These are phyloP conservation scores for Chlorella sorokiniana DNA, from an alignment of 139 green algal genomes.

Conservation along the genomic window DNA sequence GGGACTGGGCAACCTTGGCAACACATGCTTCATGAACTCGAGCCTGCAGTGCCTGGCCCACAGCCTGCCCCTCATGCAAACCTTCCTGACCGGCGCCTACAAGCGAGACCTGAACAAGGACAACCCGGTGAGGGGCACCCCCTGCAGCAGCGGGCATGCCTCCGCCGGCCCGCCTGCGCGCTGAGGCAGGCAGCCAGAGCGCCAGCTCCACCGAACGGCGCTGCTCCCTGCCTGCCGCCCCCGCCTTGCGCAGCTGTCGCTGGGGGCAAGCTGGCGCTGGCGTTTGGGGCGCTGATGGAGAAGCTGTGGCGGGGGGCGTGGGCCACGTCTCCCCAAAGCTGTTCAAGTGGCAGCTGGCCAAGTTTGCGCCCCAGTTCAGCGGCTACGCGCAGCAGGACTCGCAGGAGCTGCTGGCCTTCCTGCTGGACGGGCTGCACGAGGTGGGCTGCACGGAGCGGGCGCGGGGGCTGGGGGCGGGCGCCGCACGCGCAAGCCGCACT, in stretches of 20 bases:
- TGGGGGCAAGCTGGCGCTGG: slow-evolving; percentile 90
- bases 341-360: slow-evolving; percentile 86
- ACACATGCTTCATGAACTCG: slow-evolving; percentile 97
- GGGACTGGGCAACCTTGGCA: slow-evolving; percentile 87
- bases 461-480: neutral
- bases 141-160: neutral
- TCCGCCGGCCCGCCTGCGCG: neutral
- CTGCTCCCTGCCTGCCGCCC: slow-evolving; percentile 83
- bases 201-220: slow-evolving; percentile 63
- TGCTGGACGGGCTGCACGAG: slow-evolving; percentile 93
- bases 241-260: slow-evolving; percentile 4
- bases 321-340: slow-evolving; percentile 55
- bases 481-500: too few relatives aligned
- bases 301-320: slow-evolving; percentile 82
- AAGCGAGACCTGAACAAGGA: slow-evolving; percentile 20
- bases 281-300: slow-evolving; percentile 84
- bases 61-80: slow-evolving; percentile 75
- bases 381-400: slow-evolving; percentile 95
- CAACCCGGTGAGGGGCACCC: neutral
- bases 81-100: slow-evolving; percentile 78
- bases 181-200: neutral
- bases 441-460: too few relatives aligned
- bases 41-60: slow-evolving; percentile 94
- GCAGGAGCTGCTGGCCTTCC: slow-evolving; percentile 92
- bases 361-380: slow-evolving; percentile 92